phyloP scores from a whole-genome alignment of 495 filamentous ascomycete genomes.

The Xylaria bambusicola region DNA sequence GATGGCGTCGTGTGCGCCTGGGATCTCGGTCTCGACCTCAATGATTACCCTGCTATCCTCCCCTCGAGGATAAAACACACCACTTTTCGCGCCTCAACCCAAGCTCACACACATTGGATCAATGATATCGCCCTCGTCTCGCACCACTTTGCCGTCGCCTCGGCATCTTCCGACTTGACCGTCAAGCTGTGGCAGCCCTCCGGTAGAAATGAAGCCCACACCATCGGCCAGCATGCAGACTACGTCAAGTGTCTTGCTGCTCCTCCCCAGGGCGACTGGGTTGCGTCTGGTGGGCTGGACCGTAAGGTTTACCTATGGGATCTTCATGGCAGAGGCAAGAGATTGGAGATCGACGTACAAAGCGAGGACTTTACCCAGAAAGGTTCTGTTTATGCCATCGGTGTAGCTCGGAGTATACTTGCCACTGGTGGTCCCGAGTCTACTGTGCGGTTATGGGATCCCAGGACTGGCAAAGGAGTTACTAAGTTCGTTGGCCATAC shows the following conservation, averaged over 20 bases:
- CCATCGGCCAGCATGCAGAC: conserved; percentile 90
- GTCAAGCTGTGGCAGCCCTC: conserved; percentile 95
- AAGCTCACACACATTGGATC: conserved; percentile 98
- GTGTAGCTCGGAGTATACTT: conserved; percentile 69
- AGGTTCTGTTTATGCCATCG: conserved; percentile 91
- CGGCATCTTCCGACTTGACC: conserved; percentile 91
- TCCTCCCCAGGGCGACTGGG: conserved; percentile 76
- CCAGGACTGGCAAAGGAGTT: conserved; percentile 81
- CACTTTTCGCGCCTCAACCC: conserved; percentile 84
- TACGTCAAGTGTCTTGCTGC: conserved; percentile 94
- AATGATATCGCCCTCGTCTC: conserved; percentile 91
- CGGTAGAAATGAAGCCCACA: conserved; percentile 69
- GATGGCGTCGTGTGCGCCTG: conserved; percentile 96
- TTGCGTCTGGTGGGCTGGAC: conserved; percentile 94
- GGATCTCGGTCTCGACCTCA: conserved; percentile 71
- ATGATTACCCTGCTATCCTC: conserved; percentile 34
- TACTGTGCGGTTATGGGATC: conserved; percentile 91
- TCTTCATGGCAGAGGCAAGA: conserved; percentile 80
- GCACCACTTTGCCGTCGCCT: conserved; percentile 81
- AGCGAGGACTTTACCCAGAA: conserved; percentile 81
- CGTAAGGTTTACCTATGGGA: conserved; percentile 93
- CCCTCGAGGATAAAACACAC: conserved; percentile 53
- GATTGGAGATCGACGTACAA: conserved; percentile 78
- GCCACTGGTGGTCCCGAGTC: conserved; percentile 95
- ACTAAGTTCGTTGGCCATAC: conserved; percentile 99